These are phyloP conservation scores for Guadua angustifolia DNA, from an alignment of 176 grass and related monocot genomes.

Conservation along the genomic window DNA sequence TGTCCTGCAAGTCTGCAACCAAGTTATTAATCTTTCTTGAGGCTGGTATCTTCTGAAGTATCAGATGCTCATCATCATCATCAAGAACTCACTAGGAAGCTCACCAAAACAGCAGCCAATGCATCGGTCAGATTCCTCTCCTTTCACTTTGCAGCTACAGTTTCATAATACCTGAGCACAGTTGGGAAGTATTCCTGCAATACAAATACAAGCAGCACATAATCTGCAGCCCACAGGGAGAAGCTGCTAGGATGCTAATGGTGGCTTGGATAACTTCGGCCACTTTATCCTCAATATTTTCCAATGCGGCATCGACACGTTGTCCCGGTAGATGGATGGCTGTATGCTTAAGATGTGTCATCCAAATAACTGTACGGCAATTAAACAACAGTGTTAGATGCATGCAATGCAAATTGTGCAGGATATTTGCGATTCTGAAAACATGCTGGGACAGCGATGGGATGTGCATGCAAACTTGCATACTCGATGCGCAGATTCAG, in stretches of 20 bases:
- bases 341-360: not conserved
- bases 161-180: conserved; percentile 3
- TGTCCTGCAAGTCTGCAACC: not conserved
- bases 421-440: conserved; percentile 19
- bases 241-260: not conserved
- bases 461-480: not conserved
- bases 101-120: conserved; percentile 15
- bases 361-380: not conserved
- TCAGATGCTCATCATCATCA: conserved; percentile 47
- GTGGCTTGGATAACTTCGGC: not conserved
- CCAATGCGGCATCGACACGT: not conserved
- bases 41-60: conserved; percentile 32
- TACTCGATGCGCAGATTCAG: conserved; percentile 45
- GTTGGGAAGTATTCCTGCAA: conserved; percentile 13
- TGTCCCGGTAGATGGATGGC: not conserved
- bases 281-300: not conserved
- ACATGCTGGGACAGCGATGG: conserved; percentile 18
- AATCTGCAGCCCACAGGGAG: conserved; percentile 33
- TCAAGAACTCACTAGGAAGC: conserved; percentile 41
- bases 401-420: conserved; percentile 8
- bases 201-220: conserved; percentile 6
- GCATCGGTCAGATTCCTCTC: conserved; percentile 35
- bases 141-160: conserved; percentile 31
- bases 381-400: not conserved
- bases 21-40: conserved; percentile 10